Evolutionary conservation across 371 early-diverging fungal genomes (phyloP).

Genomic region (Rhizopus arrhizus): DNA sequence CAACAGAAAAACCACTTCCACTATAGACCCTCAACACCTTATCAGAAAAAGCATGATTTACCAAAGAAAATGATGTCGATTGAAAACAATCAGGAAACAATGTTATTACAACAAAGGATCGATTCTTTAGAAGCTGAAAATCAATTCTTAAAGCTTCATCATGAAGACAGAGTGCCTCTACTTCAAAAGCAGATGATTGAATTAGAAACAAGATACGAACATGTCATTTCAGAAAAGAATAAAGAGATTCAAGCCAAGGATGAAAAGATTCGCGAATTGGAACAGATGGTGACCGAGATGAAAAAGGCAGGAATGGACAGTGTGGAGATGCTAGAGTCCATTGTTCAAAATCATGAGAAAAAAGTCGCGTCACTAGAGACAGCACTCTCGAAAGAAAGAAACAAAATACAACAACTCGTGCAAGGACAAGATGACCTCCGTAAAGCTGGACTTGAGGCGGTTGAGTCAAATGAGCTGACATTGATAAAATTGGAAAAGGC

Average conservation of each 20-base stretch:
- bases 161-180: neutral
- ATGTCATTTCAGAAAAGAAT: neutral
- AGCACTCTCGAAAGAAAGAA: conserved; percentile 5
- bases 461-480: conserved; percentile 19
- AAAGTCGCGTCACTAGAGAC: conserved; percentile 11
- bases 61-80: conserved; percentile 6
- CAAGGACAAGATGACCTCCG: conserved; percentile 21
- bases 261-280: conserved; percentile 7
- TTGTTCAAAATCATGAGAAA: conserved; percentile 11
- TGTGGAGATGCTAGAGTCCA: conserved; percentile 21
- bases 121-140: conserved; percentile 23
- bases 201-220: neutral
- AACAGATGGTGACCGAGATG: conserved; percentile 7
- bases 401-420: neutral
- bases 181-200: conserved; percentile 2
- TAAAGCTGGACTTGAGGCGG: conserved; percentile 23
- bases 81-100: conserved; percentile 4
- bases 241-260: neutral
- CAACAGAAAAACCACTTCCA: neutral
- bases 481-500: conserved; percentile 1
- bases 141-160: conserved; percentile 8
- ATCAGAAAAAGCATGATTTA: neutral
- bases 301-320: conserved; percentile 26
- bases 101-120: conserved; percentile 13
- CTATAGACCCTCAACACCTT: conserved; percentile 23